Base-by-base conservation (phyloP, 2,329 filamentous ascomycete species). In the Graphilbum ipis-grandicollis region DNA sequence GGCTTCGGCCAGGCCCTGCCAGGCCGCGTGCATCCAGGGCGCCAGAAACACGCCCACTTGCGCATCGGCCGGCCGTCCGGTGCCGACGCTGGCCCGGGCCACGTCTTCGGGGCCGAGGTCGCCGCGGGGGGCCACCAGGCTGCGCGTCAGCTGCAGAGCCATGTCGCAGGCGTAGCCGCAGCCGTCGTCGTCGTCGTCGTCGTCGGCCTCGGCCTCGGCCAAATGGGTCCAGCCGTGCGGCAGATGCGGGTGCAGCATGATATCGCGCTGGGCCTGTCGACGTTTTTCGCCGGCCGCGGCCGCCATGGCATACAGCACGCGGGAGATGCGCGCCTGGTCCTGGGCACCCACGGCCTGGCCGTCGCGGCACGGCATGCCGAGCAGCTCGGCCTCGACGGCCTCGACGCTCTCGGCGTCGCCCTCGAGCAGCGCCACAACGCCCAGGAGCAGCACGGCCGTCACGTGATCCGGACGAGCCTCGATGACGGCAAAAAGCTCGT, bases 141-240 rank as follows among this genome's bases (percentile, higher is more conserved):
- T 75, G 28, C 70, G 51, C 1, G 86, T 85, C n/a, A 85, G 82
- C 49, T 75, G 68, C 42, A 93, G 62, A 2, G 85, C 82, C 74
- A 93, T 85, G 45, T 81, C 72, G 3, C 81, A 77, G 0, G 64
- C 57, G 38, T 66, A 58, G n/a, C 59, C 57, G 36, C 62, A 57
- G 6, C 33, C 22, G 25, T 17, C 10, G 30, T 53, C 46, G 2
- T 66, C 69, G 0, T 66, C 68, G 0, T 37, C 45, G 15, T 45
- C 44, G 19, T 42, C 47, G 1, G 40, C 46, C 5, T 34, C 33
- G 2, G 33, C 37, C 10, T 72, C 65, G 0, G 80, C 74, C 19
- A 96, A 62, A 35, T 79, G 66, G 31, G 72, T 68, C 90, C 90
- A 98, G 1, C 84, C 82, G 36, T 80, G 71, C 1, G 85, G 75